Evolutionary conservation across 129 eudicot genomes (phyloP), one percentile per base, ranked within the genome.

Genomic region (Lactuca saligna): DNA sequence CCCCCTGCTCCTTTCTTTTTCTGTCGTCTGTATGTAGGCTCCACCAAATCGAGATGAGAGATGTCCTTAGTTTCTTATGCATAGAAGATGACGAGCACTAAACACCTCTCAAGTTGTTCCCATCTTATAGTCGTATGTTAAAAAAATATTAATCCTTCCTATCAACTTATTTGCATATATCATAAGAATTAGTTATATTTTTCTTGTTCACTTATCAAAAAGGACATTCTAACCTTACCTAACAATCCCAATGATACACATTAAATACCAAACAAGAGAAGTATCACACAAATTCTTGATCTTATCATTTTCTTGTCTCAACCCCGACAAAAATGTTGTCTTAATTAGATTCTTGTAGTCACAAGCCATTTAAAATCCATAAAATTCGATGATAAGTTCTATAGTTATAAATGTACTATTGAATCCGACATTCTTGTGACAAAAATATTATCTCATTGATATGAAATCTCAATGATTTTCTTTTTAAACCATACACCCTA

Each of bases 401-500:
- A 12, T 46, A 3, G 51, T 11, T 46, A 5, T 46, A 46, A 46
- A 46, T 10, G 2, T 46, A 11, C 51, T 3, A 46, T 46, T 12
- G 49, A 42, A 42, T 3, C 49, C 49, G 14, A 42, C 49, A 42
- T 42, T 8, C 49, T 42, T 8, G 1, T 42, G 49, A 42, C 12
- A 42, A 42, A 42, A 42, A 42, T 2, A 42, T 1, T 42, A 3
- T 9, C 3, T 0, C 10, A 42, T 9, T 42, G 13, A 42, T 42
- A 42, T 42, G 49, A 8, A 42, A 42, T 42, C 12, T 42, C 49
- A 42, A 42, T 9, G 12, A 42, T 42, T 8, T 42, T 2, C 13
- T 42, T 42, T 42, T 42, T 9, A 3, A 42, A 42, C 49, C 49
- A 9, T 42, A 42, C 13, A 42, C 75, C 83, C 58, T 70, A 74